Conservation (phyloP, 495 filamentous ascomycete genomes). For the Daldinia bambusicola region DNA sequence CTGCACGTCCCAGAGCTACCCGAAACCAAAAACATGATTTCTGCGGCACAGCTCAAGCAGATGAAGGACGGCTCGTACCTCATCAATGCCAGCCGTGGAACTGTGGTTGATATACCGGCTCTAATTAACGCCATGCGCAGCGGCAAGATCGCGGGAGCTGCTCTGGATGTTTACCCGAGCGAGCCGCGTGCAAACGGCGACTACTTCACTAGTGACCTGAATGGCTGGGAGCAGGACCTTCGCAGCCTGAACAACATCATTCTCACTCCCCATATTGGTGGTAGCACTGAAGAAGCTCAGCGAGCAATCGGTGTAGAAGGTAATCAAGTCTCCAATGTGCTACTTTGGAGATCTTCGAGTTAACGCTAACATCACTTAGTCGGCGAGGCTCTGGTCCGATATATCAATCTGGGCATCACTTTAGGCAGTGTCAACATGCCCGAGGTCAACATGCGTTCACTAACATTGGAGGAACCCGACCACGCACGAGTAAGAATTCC, state of each 20-base stretch:
- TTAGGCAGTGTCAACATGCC: conserved; percentile 95
- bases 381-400: conserved; percentile 82
- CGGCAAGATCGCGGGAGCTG: conserved; percentile 92
- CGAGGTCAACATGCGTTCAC: conserved; percentile 85
- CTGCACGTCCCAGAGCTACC: conserved; percentile 93
- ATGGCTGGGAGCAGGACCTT: conserved; percentile 87
- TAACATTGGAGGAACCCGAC: conserved; percentile 87
- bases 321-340: conserved; percentile 23
- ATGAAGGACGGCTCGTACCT: conserved; percentile 95
- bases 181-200: conserved; percentile 95
- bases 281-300: conserved; percentile 97
- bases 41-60: conserved; percentile 74
- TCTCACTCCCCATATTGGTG: conserved; percentile 95
- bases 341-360: neutral
- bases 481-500: conserved; percentile 75
- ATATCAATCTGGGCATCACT: conserved; percentile 93
- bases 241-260: conserved; percentile 90
- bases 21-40: conserved; percentile 93
- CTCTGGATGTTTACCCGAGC: conserved; percentile 93
- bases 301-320: conserved; percentile 92
- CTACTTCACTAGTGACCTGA: conserved; percentile 89
- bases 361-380: conserved; percentile 58
- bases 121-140: conserved; percentile 87
- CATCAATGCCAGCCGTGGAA: conserved; percentile 95
- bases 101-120: conserved; percentile 92